Conservation (phyloP, 164 flowering plant species). For the Aristolochia fimbriata region DNA sequence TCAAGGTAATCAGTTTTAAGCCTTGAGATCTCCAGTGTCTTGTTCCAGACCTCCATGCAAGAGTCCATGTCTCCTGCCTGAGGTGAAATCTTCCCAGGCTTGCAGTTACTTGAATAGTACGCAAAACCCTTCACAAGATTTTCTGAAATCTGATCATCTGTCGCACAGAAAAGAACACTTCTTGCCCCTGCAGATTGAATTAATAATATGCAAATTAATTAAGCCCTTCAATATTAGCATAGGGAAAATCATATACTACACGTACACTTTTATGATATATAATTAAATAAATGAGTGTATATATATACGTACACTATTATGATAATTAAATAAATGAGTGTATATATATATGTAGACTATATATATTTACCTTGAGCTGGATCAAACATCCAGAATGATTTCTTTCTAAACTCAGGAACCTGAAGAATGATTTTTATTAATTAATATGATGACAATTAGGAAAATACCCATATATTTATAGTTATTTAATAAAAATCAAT, state of each 20-base stretch:
- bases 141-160: conserved; percentile 1
- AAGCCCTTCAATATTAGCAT: neutral
- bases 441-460: no score
- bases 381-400: conserved; percentile 15
- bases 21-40: conserved; percentile 12
- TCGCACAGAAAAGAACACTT: conserved; percentile 18
- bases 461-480: no score
- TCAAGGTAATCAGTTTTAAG: conserved; percentile 6
- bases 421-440: neutral
- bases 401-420: conserved; percentile 7
- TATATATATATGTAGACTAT: no score
- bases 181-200: conserved; percentile 13
- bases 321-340: no score
- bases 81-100: conserved; percentile 15
- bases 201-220: neutral
- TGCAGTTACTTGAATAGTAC: conserved; percentile 19
- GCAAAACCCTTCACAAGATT: conserved; percentile 17
- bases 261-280: no score
- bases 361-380: conserved; percentile 9
- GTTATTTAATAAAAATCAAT: no score
- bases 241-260: neutral
- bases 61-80: conserved; percentile 10
- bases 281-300: no score
- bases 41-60: conserved; percentile 16
- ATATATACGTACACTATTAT: no score